Conservation (phyloP, 768 basidiomycete genomes). For the Lactarius indigo region DNA sequence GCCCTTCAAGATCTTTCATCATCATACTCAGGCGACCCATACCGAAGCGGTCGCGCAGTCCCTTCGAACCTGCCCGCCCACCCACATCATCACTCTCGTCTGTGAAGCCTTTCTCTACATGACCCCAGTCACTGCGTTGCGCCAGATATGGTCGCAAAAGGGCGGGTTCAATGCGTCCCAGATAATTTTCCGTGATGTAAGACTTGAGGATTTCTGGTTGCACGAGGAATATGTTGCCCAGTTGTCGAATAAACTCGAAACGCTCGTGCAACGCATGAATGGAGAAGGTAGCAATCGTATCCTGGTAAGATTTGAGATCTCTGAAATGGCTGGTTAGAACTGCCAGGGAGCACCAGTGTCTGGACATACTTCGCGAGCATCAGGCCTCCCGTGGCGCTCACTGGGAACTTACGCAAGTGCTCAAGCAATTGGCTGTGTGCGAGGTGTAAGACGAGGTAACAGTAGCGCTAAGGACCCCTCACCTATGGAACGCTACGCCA, state of each 20-base stretch:
- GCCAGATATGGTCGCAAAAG: conserved; percentile 89
- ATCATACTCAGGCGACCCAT: conserved; percentile 75
- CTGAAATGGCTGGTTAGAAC: conserved; percentile 39
- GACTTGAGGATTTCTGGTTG: conserved; percentile 92
- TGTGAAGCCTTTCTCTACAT: conserved; percentile 75
- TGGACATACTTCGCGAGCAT: conserved; percentile 90
- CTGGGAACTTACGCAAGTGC: conserved; percentile 93
- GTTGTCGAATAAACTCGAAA: conserved; percentile 96
- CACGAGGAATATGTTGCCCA: conserved; percentile 96
- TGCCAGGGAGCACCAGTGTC: not conserved
- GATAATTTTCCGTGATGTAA: conserved; percentile 91
- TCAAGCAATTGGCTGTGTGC: conserved; percentile 76
- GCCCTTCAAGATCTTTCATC: conserved; percentile 82
- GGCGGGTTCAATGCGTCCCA: conserved; percentile 84
- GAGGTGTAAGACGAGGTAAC: not conserved
- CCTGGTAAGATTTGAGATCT: conserved; percentile 96
- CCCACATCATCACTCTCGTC: conserved; percentile 40
- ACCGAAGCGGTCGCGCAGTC: conserved; percentile 53
- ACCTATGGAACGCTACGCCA: conserved; percentile 93
- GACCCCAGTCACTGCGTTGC: conserved; percentile 86
- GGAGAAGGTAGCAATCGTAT: conserved; percentile 75
- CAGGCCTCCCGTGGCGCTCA: conserved; percentile 92
- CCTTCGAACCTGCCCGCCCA: conserved; percentile 45
- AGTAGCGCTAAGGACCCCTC: conserved; percentile 14
- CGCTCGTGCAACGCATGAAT: conserved; percentile 86